phyloP scores from a whole-genome alignment of 345 rosid species.

The Gossypium thurberi region DNA sequence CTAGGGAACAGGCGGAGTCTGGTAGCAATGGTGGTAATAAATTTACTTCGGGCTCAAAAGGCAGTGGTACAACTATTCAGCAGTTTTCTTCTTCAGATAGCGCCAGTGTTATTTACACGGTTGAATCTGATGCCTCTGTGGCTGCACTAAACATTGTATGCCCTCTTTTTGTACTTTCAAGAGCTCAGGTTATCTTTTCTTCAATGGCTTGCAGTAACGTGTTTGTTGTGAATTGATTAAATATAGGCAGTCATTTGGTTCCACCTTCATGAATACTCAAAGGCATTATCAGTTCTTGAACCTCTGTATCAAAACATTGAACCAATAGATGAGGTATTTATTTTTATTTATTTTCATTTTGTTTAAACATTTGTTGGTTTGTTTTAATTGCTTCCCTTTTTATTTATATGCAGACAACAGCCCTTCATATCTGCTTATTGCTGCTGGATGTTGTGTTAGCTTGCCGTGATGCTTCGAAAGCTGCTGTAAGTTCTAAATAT shows the following conservation, averaged over 20 bases:
- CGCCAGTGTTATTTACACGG: slow-evolving; percentile 34
- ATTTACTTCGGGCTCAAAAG: slow-evolving; percentile 43
- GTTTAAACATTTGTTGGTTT: slow-evolving; percentile 1
- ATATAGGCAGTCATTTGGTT: slow-evolving; percentile 49
- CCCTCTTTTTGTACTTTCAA: slow-evolving; percentile 10
- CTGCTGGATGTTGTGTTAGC: slow-evolving; percentile 82
- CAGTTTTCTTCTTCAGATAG: slow-evolving; percentile 29
- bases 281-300: slow-evolving; percentile 69
- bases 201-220: slow-evolving; percentile 11
- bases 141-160: slow-evolving; percentile 75
- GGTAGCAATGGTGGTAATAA: slow-evolving; percentile 39
- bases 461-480: slow-evolving; percentile 68
- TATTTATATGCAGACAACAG: slow-evolving; percentile 56
- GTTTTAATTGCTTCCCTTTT: slow-evolving; percentile 17
- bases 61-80: slow-evolving; percentile 29
- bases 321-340: slow-evolving; percentile 81
- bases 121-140: slow-evolving; percentile 75
- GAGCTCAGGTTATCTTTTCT: background rate
- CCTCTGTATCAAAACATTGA: slow-evolving; percentile 72
- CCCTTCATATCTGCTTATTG: slow-evolving; percentile 81
- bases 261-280: slow-evolving; percentile 79
- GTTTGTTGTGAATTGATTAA: slow-evolving; percentile 18
- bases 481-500: slow-evolving; percentile 57
- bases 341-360: background rate
- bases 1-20: slow-evolving; percentile 60